A percentile compares a stretch with the other conserved stretches of the same genome.
Evolutionary conservation across 139 green algal genomes (phyloP).

Genomic region (Closterium sp.): DNA sequence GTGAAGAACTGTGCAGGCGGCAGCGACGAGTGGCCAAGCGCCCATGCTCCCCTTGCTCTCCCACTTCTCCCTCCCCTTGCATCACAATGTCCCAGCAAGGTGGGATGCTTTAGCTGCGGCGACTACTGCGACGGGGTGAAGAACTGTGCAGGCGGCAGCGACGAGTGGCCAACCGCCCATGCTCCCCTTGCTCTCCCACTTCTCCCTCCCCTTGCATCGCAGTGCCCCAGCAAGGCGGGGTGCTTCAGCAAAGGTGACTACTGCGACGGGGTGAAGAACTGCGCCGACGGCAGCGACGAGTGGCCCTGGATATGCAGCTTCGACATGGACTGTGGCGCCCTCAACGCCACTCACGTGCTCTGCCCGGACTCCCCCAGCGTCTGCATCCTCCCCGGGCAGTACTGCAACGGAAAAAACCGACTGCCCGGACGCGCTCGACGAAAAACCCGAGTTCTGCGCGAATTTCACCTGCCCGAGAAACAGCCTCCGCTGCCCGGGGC

Average conservation of each 20-base stretch:
- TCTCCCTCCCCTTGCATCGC: no score
- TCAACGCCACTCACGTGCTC: neutral
- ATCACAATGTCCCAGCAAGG: no score
- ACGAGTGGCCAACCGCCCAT: no score
- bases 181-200: no score
- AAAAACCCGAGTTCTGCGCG: neutral
- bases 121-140: no score
- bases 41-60: no score
- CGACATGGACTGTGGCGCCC: neutral
- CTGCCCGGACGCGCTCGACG: neutral
- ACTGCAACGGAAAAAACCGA: conserved; percentile 5
- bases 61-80: no score
- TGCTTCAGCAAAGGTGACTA: neutral
- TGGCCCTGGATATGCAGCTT: neutral
- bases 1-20: no score
- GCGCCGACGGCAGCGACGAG: neutral
- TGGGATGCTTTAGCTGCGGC: no score
- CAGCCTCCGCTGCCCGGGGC: neutral
- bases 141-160: no score
- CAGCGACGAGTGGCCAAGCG: no score
- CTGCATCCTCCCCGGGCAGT: neutral
- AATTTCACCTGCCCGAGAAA: conserved; percentile 8
- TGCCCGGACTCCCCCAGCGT: neutral
- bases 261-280: neutral
- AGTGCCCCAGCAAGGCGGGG: neutral